A percentile compares a stretch with the other conserved stretches of the same genome.
These are phyloP conservation scores for Pseudofabraea citricarpa DNA, from an alignment of 2,329 filamentous ascomycete genomes.

Conservation along the genomic window DNA sequence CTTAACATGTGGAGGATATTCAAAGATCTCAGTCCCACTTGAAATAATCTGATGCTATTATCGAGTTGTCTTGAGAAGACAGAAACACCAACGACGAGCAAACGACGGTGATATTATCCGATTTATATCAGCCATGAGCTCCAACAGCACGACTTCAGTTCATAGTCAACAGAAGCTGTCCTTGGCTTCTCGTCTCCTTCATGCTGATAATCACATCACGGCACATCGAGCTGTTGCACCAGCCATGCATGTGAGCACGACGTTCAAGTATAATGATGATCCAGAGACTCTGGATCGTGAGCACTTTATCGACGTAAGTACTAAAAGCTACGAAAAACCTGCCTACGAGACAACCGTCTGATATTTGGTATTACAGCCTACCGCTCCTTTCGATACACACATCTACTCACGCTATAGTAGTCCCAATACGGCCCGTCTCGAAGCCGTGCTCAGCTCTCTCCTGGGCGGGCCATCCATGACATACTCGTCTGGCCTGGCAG, in stretches of 20 bases:
- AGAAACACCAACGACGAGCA: too few relatives aligned
- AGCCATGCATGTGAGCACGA: slow-evolving; percentile 85
- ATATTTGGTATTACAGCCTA: slow-evolving; percentile 32
- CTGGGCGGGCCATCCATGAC: slow-evolving; percentile 66
- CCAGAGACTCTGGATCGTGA: slow-evolving; percentile 58
- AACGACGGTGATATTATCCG: too few relatives aligned
- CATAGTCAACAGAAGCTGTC: too few relatives aligned
- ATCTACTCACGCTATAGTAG: slow-evolving; percentile 79
- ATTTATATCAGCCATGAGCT: too few relatives aligned
- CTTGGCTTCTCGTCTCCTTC: slow-evolving; percentile 68
- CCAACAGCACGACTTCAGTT: too few relatives aligned
- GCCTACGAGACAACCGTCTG: slow-evolving; percentile 14
- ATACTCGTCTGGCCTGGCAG: slow-evolving; percentile 80
- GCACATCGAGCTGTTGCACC: slow-evolving; percentile 76
- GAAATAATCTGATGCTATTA: too few relatives aligned
- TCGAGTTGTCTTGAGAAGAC: too few relatives aligned
- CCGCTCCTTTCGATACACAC: slow-evolving; percentile 55
- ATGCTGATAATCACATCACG: slow-evolving; percentile 77
- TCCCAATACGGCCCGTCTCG: slow-evolving; percentile 80
- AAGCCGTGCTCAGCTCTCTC: slow-evolving; percentile 72
- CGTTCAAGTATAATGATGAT: slow-evolving; percentile 74
- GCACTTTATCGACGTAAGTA: slow-evolving; percentile 42
- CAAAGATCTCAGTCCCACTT: too few relatives aligned
- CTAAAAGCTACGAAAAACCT: background rate
- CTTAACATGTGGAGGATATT: too few relatives aligned